phyloP scores from a whole-genome alignment of 306 rosid genomes.

The Cicer arietinum region DNA sequence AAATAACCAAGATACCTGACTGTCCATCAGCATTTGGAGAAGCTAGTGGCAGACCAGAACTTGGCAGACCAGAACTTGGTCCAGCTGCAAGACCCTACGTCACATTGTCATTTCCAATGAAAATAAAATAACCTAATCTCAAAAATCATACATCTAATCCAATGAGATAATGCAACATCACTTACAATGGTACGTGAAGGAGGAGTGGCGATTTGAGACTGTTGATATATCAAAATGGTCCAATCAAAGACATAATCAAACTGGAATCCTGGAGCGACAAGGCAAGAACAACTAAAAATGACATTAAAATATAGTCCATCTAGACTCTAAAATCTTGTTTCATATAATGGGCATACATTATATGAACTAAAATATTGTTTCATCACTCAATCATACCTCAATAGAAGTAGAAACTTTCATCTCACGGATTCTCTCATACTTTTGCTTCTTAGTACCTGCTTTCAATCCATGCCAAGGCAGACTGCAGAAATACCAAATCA shows the following conservation, averaged over 20 bases:
- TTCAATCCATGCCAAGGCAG: slow-evolving; percentile 99
- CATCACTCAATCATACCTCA: slow-evolving; percentile 62
- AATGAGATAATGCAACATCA: slow-evolving; percentile 29
- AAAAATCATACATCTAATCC: slow-evolving; percentile 20
- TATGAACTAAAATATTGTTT: slow-evolving; percentile 30
- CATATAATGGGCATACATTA: not conserved
- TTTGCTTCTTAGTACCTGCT: slow-evolving; percentile 96
- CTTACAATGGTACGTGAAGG: slow-evolving; percentile 79
- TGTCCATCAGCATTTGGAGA: slow-evolving; percentile 74
- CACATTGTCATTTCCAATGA: slow-evolving; percentile 35
- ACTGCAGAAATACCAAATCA: slow-evolving; percentile 58
- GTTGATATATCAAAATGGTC: slow-evolving; percentile 85
- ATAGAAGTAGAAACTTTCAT: slow-evolving; percentile 94
- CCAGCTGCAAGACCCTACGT: slow-evolving; percentile 83
- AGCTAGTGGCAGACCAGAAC: slow-evolving; percentile 84
- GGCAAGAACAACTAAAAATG: not conserved
- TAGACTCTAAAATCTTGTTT: slow-evolving; percentile 4
- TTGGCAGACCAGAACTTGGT: slow-evolving; percentile 94
- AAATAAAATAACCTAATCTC: slow-evolving; percentile 43
- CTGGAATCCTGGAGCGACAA: slow-evolving; percentile 79
- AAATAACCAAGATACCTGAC: slow-evolving; percentile 56
- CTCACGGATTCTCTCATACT: slow-evolving; percentile 98
- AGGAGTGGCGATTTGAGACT: slow-evolving; percentile 75
- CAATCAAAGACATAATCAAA: slow-evolving; percentile 57
- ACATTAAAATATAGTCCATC: slow-evolving; percentile 7